Base-by-base conservation (phyloP, 2,329 filamentous ascomycete species). In the Teratosphaeria viscida region DNA sequence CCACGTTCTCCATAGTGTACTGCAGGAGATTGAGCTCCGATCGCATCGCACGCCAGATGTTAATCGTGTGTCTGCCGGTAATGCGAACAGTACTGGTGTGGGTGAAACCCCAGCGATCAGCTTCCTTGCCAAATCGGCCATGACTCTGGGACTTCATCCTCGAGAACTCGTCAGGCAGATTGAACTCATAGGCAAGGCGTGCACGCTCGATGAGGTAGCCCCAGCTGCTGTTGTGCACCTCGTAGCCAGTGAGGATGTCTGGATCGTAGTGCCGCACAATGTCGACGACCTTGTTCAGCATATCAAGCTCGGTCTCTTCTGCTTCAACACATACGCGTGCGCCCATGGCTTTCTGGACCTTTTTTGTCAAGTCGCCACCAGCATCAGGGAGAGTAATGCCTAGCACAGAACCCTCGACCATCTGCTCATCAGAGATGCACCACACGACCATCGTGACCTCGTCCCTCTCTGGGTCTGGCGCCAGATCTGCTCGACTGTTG, bases 1-100 rank as follows among this genome's bases (percentile, higher is more conserved):
- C 89, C 3, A 97, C 90, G 68, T 96, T 96, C 73, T 97, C 94
- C 84, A 97, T 88, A 0, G 89, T 96, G 70, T 99, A 97, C 70
- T 96, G 92, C 11, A 96, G 80, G 32, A 99, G 77, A 66, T 92
- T 95, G 32, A 99, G 76, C 74, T 96, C 92, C n/a, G 87, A 84
- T 60, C 90, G 84, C 92, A 99, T 96, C 0, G 92, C 91, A 67
- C 92, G 84, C 91, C 94, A 97, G 54, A 97, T 88, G 66, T 97
- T 97, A 76, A 99, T 92, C 81, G 95, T 90, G 71, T 97, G 92
- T 62, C 94, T 83, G 5, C 94, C 94, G 0, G 92, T 96, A n/a
- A 99, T 84, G 59, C 86, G 85, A 65, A 97, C 91, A 2, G 90
- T 92, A 2, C 91, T 96, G 0, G 92, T 95, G 58, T 92, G 91